These are phyloP conservation scores for Aristolochia contorta DNA, from an alignment of 164 flowering plant species.

Conservation along the genomic window DNA sequence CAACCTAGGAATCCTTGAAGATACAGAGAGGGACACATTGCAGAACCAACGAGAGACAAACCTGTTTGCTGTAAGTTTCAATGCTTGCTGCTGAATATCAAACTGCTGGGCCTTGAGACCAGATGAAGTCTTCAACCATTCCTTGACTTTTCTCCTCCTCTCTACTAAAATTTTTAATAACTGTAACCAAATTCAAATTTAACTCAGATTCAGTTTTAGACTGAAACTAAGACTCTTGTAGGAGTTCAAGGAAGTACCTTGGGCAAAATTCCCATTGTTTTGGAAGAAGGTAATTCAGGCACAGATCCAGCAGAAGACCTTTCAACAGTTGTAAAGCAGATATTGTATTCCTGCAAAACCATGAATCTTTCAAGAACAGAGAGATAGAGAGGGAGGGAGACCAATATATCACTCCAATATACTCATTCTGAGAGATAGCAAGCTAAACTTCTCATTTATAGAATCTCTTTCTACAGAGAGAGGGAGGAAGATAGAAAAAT, in stretches of 20 bases:
- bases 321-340: slow-evolving; percentile 94
- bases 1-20: neutral
- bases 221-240: neutral
- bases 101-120: slow-evolving; percentile 73
- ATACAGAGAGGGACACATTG: neutral
- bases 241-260: slow-evolving; percentile 47
- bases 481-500: slow-evolving; percentile 1
- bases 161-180: slow-evolving; percentile 71
- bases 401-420: too few relatives aligned
- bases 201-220: neutral
- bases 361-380: neutral
- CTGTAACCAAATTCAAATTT: slow-evolving; percentile 24
- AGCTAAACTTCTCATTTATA: neutral
- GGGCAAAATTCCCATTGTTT: slow-evolving; percentile 72
- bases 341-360: slow-evolving; percentile 80
- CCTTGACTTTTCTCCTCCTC: slow-evolving; percentile 73
- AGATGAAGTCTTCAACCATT: slow-evolving; percentile 57
- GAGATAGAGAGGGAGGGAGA: too few relatives aligned
- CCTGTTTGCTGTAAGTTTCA: slow-evolving; percentile 99
- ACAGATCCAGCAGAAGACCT: slow-evolving; percentile 58
- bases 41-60: slow-evolving; percentile 11
- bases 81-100: slow-evolving; percentile 96
- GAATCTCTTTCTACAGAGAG: neutral
- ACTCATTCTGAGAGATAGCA: too few relatives aligned
- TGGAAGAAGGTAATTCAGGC: slow-evolving; percentile 64